Evolutionary conservation across 1,284 basidiomycete species (phyloP).

Genomic region (Ganoderma lucidum): DNA sequence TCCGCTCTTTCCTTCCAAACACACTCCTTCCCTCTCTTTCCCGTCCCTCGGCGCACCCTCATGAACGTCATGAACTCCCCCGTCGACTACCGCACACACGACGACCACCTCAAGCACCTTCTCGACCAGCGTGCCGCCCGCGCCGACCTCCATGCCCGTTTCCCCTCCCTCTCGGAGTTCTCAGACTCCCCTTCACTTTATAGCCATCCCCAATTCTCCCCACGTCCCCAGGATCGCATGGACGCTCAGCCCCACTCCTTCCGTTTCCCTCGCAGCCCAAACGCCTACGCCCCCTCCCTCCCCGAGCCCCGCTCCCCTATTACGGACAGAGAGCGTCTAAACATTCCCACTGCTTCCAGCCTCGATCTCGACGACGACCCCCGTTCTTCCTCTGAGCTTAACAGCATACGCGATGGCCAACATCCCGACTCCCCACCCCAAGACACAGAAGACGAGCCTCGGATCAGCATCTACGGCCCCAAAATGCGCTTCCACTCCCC

Average conservation of each 20-base stretch:
- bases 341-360: constrained; percentile 59
- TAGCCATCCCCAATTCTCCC: constrained; percentile 64
- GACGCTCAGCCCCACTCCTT: constrained; percentile 39
- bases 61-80: constrained; percentile 42
- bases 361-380: constrained; percentile 69
- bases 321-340: constrained; percentile 50
- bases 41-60: constrained; percentile 18
- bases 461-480: constrained; percentile 77
- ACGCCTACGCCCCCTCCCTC: constrained; percentile 29
- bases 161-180: constrained; percentile 61
- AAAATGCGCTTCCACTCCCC: constrained; percentile 82
- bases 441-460: constrained; percentile 48
- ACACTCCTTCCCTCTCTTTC: constrained; percentile 27
- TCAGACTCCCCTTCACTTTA: constrained; percentile 76
- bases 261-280: constrained; percentile 41
- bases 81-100: constrained; percentile 43
- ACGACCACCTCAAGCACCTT: constrained; percentile 58
- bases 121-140: constrained; percentile 63
- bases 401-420: constrained; percentile 40
- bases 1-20: constrained; percentile 25
- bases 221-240: constrained; percentile 45
- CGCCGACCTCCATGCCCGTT: constrained; percentile 55
- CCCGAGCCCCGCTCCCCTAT: constrained; percentile 40
- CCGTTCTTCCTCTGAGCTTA: constrained; percentile 48
- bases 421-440: constrained; percentile 40